Evolutionary conservation across 2,329 filamentous ascomycete genomes (phyloP).

Genomic region (Pestalotiopsis sp.): DNA sequence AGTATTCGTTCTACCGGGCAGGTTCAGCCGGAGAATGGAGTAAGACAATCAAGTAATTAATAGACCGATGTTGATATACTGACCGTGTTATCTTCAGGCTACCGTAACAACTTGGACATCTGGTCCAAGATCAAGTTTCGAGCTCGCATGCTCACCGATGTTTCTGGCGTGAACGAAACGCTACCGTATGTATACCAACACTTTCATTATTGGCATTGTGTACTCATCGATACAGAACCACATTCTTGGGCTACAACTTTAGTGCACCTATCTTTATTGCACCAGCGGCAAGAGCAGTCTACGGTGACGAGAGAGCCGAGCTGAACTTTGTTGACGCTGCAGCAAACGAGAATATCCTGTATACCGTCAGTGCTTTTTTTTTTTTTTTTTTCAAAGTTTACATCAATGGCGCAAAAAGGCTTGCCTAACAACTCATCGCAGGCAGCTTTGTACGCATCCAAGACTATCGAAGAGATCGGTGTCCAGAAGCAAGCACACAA

Average conservation of each 20-base stretch:
- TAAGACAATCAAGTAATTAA: constrained; percentile 2
- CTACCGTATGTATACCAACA: constrained; percentile 24
- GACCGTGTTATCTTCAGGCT: constrained; percentile 24
- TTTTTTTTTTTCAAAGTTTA: background rate
- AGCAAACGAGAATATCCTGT: constrained; percentile 38
- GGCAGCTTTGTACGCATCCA: constrained; percentile 21
- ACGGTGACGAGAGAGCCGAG: constrained; percentile 37
- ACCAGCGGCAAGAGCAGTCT: constrained; percentile 37
- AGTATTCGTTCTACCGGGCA: constrained; percentile 50
- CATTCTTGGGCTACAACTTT: constrained; percentile 43
- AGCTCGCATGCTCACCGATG: constrained; percentile 40
- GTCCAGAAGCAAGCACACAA: constrained; percentile 18
- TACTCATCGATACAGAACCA: constrained; percentile 30
- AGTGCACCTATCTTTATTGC: constrained; percentile 44
- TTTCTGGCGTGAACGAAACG: constrained; percentile 34
- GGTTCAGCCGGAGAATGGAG: constrained; percentile 49
- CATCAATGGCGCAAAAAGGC: background rate
- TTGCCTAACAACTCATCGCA: background rate
- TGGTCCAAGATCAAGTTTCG: constrained; percentile 45
- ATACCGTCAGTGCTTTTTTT: constrained; percentile 28
- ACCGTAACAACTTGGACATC: constrained; percentile 52
- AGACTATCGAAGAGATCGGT: constrained; percentile 26
- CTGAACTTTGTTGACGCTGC: constrained; percentile 41
- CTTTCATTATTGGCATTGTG: background rate
- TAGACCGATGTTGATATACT: too few relatives aligned